Conservation (phyloP, 768 basidiomycete species). For the Punctularia strigosozonata region DNA sequence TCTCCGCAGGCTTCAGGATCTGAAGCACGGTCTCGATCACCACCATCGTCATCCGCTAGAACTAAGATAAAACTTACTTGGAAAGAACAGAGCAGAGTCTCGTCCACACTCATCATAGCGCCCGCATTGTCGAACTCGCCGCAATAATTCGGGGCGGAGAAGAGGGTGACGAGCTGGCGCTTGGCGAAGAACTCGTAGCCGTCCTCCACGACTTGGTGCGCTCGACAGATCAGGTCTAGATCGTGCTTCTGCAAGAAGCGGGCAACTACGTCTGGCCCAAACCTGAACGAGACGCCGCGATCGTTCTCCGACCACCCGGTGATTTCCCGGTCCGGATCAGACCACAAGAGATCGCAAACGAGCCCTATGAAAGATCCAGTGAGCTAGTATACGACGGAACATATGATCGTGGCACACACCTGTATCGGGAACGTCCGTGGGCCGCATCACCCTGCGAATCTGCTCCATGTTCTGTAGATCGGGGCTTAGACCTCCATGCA, state of each 20-base stretch:
- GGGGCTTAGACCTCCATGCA: conserved; percentile 96
- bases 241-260: conserved; percentile 99
- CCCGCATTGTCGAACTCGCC: conserved; percentile 99
- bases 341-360: conserved; percentile 95
- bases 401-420: conserved; percentile 58
- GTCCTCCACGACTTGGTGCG: conserved; percentile 98
- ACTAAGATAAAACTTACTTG: conserved; percentile 43
- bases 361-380: conserved; percentile 42
- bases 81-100: conserved; percentile 95
- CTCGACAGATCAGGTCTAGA: conserved; percentile 98
- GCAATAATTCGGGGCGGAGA: conserved; percentile 93
- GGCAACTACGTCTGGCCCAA: conserved; percentile 95
- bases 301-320: conserved; percentile 99
- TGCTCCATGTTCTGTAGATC: conserved; percentile 99
- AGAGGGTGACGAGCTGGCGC: conserved; percentile 90
- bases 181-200: conserved; percentile 99
- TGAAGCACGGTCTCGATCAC: conserved; percentile 18
- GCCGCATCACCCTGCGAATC: conserved; percentile 97
- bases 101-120: conserved; percentile 99
- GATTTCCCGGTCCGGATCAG: conserved; percentile 98
- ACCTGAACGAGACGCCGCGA: conserved; percentile 96
- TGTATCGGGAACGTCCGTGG: conserved; percentile 97
- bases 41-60: no score
- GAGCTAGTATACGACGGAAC: conserved; percentile 1
- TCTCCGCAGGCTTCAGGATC: conserved; percentile 99